phyloP scores from a whole-genome alignment of 2,329 filamentous ascomycete species.

The Achaetomium macrosporum region DNA sequence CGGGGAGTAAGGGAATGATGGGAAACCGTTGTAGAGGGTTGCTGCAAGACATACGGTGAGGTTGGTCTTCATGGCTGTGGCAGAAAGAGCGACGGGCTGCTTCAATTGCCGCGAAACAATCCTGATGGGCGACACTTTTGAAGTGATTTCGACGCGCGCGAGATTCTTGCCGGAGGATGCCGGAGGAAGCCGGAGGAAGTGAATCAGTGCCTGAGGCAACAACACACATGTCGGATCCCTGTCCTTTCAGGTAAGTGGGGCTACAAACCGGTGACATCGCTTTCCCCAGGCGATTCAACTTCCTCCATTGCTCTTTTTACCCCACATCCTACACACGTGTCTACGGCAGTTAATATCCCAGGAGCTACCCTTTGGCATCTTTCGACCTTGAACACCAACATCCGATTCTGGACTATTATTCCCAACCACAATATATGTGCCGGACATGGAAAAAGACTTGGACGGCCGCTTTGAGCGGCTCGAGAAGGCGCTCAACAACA shows the following conservation, averaged over 20 bases:
- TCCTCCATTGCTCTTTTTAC: no score
- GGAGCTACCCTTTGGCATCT: background rate
- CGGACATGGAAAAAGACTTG: slow-evolving; percentile 55
- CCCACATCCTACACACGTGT: background rate
- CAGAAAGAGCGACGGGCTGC: slow-evolving; percentile 22
- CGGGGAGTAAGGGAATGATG: background rate
- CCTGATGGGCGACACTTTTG: slow-evolving; percentile 19
- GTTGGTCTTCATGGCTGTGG: slow-evolving; percentile 24
- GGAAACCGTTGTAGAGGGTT: background rate
- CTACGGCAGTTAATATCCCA: background rate
- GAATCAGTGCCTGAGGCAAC: slow-evolving; percentile 27
- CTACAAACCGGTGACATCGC: no score
- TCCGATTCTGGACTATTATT: background rate
- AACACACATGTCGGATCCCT: background rate
- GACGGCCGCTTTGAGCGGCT: slow-evolving; percentile 60
- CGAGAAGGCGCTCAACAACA: slow-evolving; percentile 58
- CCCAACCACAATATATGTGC: background rate
- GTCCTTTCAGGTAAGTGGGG: no score
- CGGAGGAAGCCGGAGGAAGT: slow-evolving; percentile 21
- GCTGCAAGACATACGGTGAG: slow-evolving; percentile 26
- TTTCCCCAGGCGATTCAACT: no score
- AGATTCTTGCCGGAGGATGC: slow-evolving; percentile 31
- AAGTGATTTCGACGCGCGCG: slow-evolving; percentile 24
- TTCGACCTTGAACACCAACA: background rate
- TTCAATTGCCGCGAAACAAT: slow-evolving; percentile 25